phyloP scores from a whole-genome alignment of 106 monocot species.

The Dioscorea alata region DNA sequence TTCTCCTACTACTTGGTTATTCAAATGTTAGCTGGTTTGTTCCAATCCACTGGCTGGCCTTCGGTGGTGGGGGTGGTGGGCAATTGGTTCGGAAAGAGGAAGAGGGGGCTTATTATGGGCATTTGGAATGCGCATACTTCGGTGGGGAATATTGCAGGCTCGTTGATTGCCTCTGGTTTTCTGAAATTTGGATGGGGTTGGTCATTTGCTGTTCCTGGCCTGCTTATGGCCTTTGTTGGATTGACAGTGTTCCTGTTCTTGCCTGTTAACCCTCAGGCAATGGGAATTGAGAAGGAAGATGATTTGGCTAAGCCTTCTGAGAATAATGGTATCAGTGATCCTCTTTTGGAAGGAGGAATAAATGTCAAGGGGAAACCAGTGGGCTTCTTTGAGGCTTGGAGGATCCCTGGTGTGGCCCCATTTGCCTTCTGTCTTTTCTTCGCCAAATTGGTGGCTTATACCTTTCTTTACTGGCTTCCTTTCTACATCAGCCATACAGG shows the following conservation, averaged over 20 bases:
- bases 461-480: slow-evolving; percentile 90
- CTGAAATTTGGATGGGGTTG: slow-evolving; percentile 89
- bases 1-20: slow-evolving; percentile 71
- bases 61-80: slow-evolving; percentile 85
- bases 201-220: slow-evolving; percentile 80
- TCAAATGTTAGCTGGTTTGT: slow-evolving; percentile 79
- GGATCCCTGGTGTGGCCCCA: slow-evolving; percentile 81
- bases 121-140: slow-evolving; percentile 97
- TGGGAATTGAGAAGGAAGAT: slow-evolving; percentile 51
- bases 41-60: slow-evolving; percentile 92
- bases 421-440: slow-evolving; percentile 87
- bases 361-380: slow-evolving; percentile 43
- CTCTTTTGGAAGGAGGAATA: slow-evolving; percentile 31
- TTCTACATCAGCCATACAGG: slow-evolving; percentile 91
- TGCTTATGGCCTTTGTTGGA: slow-evolving; percentile 52
- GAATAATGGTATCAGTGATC: slow-evolving; percentile 22
- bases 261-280: slow-evolving; percentile 63
- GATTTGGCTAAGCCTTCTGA: slow-evolving; percentile 5
- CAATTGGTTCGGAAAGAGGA: slow-evolving; percentile 95
- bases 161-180: slow-evolving; percentile 67
- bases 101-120: slow-evolving; percentile 95
- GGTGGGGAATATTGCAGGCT: slow-evolving; percentile 77
- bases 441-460: slow-evolving; percentile 83
- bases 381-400: slow-evolving; percentile 77
- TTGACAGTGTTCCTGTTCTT: slow-evolving; percentile 70